Evolutionary conservation across 2,329 filamentous ascomycete species (phyloP), one percentile per base, ranked within the genome.

Genomic region (Talaromyces sp.): DNA sequence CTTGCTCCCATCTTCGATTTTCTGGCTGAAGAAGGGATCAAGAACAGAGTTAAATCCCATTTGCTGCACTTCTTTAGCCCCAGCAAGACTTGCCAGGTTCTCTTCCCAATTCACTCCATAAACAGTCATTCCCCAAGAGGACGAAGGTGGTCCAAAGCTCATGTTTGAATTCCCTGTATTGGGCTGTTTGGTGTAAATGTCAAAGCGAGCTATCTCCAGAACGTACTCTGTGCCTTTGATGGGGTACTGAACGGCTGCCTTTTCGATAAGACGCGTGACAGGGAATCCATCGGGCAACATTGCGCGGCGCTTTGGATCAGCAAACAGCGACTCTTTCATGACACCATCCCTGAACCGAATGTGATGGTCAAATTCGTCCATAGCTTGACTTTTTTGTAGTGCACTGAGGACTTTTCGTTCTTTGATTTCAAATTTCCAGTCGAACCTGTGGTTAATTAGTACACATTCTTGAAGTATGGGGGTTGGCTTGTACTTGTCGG

Each of bases 141-240:
- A 72, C 2, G 63, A 66, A 3, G 68, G 68, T 2, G 50, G 56
- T 41, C 66, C 62, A 24, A 65, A 66, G 3, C 43, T 41, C 32
- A 74, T 67, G 19, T 61, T 57, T 50, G 53, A 52, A 10, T 24
- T 9, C 26, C 48, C 17, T 27, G 21, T 7, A 4, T 11, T 55
- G 10, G 38, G 7, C 50, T 50, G 56, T 9, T 65, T 67, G 35
- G 61, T 61, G 51, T 75, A 77, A 35, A 72, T 66, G 58, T 79
- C 77, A 57, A 76, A 78, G 5, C 77, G 73, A 9, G 74, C 70
- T 35, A 80, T 66, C 60, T 79, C 77, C n/a, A 80, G 68, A 9
- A 74, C 68, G 57, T 76, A 77, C 2, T 73, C 70, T 0, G 76
- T 78, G 7, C 69, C 68, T 58, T 73, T 76, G 46, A 79, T 65